Evolutionary conservation across 345 rosid species (phyloP).

Genomic region (Syzygium aqueum): DNA sequence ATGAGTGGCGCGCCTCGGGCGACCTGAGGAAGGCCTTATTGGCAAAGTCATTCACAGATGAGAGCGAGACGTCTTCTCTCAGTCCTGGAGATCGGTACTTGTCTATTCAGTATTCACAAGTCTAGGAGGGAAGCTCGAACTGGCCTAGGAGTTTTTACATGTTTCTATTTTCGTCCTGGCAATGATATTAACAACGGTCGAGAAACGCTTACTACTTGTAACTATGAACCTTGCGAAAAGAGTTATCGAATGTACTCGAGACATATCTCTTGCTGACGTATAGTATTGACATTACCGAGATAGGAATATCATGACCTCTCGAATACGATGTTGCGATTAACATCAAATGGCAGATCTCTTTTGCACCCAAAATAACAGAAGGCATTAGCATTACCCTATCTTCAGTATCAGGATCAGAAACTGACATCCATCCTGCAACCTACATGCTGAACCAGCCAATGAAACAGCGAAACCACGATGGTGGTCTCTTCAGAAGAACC

Average conservation of each 20-base stretch:
- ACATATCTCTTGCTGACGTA: neutral
- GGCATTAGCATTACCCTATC: neutral
- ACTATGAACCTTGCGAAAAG: neutral
- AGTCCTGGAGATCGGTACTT: neutral
- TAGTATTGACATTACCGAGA: neutral
- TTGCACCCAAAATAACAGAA: neutral
- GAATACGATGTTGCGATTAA: neutral
- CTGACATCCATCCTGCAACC: neutral
- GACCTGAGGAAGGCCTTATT: constrained; percentile 5
- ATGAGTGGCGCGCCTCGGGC: constrained; percentile 51
- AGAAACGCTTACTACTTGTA: neutral
- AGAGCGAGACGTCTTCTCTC: neutral
- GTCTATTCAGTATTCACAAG: neutral
- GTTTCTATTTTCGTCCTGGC: neutral
- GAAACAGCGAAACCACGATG: neutral
- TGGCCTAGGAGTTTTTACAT: neutral
- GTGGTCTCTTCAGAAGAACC: neutral
- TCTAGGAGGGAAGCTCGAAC: neutral
- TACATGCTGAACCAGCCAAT: neutral
- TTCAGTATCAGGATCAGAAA: neutral
- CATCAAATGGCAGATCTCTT: neutral
- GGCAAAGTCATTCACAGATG: neutral
- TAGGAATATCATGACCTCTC: neutral
- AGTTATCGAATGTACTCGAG: neutral
- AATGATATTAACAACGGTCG: neutral